Evolutionary conservation across 495 filamentous ascomycete species (phyloP), one percentile per base, ranked within the genome.

Genomic region (Hypoxylon crocopeplum): DNA sequence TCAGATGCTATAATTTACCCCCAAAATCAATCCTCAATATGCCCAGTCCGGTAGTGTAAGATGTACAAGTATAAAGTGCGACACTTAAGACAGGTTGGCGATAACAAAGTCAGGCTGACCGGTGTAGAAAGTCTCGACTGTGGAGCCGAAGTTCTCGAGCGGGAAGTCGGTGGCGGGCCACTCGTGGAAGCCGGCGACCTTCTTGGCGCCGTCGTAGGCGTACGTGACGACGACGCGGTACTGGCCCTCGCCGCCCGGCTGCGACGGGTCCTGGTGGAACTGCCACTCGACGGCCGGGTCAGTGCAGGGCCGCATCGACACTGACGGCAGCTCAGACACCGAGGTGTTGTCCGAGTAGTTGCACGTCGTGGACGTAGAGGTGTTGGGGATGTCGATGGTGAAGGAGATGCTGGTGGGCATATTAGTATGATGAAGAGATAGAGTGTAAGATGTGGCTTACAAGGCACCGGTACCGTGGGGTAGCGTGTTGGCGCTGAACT

Each of bases 261-360:
- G 22, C 15, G 63, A 56, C 0, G 67, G 67, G 60, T 69, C 64
- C 40, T 70, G 60, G 32, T 7, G 41, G 55, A 70, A 68, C 33
- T 68, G 30, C 68, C 68, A 70, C 41, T 41, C 36, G 1, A 68
- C 57, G 22, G 58, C 51, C 10, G 54, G 33, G 55, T 70, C 52
- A 25, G 42, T 44, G 34, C 68, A 70, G 24, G 49, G 27, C 1
- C 25, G 55, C 37, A 52, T 21, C 0, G 29, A 11, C 3, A 70
- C 58, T 5, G 27, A 21, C 8, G 68, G 65, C 0, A 70, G 68
- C 5, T 16, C 20, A 1, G 58, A 33, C 1, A 17, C 44, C 25
- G 68, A 66, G 10, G 45, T 52, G 0, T 25, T n/a, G 48, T 68
- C 65, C 3, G 52, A 48, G 59, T 68, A 70, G 1, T 13, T 6